Evolutionary conservation across 352 stramenopile genomes (phyloP), one percentile per base, ranked within the genome.

Genomic region (Discostella stelligera): DNA sequence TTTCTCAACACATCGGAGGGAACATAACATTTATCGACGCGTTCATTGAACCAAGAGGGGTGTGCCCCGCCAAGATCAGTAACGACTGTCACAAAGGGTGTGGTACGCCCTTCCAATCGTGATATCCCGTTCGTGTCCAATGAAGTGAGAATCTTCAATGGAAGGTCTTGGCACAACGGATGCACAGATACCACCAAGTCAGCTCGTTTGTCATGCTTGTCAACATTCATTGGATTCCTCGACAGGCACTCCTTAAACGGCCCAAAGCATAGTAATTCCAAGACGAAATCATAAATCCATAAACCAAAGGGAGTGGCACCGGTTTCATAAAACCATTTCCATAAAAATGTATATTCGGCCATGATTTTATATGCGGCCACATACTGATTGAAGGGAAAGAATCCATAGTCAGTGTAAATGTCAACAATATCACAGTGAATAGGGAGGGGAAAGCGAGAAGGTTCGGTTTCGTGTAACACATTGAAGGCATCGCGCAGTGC

Each of bases 141-240:
- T 46, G 81, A 74, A 25, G 81, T 77, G 25, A 95, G 74, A 37
- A 92, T 91, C 37, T 88, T 88, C 6, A 96, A 63, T 10, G 90
- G 89, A 54, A 94, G 72, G 58, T 94, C 77, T 72, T 96, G 92
- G 77, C 89, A 95, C 18, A 94, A 72, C 16, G 91, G 92, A 82
- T 96, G 92, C 1, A 96, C 92, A 27, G 79, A 91, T 10, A 96
- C 86, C 8, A 96, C 86, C 69, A 96, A 86, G 73, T 96, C 92
- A 5, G 92, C 90, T 41, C 91, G 66, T 32, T 77, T 69, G 4
- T 62, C 54, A 23, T 70, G 75, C 10, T 66, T 79, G 10, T 64
- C 62, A 23, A 27, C 76, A 65, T 68, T 66, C 8, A 72, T 44
- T n/a, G 74, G 74, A 74, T 82, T 53, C 65, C 79, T 75, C 14